Conservation (phyloP, 208 protist species). For the Trypanosoma lewisi region DNA sequence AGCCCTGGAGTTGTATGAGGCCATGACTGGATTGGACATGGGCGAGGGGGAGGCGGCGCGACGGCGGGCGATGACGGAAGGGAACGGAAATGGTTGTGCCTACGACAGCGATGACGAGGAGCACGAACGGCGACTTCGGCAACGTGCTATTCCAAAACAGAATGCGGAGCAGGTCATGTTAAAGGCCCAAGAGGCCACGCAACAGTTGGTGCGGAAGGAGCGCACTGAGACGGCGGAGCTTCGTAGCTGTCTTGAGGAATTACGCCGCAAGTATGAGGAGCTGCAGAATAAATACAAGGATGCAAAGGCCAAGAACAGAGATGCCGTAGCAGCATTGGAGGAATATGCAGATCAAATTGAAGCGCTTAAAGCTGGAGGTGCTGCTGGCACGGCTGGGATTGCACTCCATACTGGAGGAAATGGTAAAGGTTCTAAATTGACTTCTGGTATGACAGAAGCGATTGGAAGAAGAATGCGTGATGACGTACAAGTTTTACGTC, state of each 20-base stretch:
- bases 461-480: slow-evolving; percentile 56
- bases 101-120: slow-evolving; percentile 84
- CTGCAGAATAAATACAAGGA: slow-evolving; percentile 92
- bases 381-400: background rate
- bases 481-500: slow-evolving; percentile 49
- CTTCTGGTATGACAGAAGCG: slow-evolving; percentile 20
- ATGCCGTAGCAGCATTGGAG: slow-evolving; percentile 58
- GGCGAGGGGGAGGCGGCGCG: slow-evolving; percentile 72
- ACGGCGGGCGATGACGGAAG: slow-evolving; percentile 47
- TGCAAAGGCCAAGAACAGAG: slow-evolving; percentile 88
- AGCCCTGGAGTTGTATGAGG: slow-evolving; percentile 77
- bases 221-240: slow-evolving; percentile 55
- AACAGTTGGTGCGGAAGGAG: slow-evolving; percentile 72
- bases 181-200: slow-evolving; percentile 73
- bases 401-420: slow-evolving; percentile 10
- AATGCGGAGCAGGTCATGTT: slow-evolving; percentile 53
- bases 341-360: slow-evolving; percentile 69
- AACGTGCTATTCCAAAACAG: slow-evolving; percentile 26
- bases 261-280: slow-evolving; percentile 79
- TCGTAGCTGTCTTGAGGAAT: slow-evolving; percentile 69
- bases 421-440: slow-evolving; percentile 18
- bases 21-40: slow-evolving; percentile 82
- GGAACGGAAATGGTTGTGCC: slow-evolving; percentile 34
- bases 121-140: slow-evolving; percentile 46
- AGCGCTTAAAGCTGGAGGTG: slow-evolving; percentile 42